phyloP scores from a whole-genome alignment of 768 basidiomycete species.

The Agaricus sinodeliciosus region DNA sequence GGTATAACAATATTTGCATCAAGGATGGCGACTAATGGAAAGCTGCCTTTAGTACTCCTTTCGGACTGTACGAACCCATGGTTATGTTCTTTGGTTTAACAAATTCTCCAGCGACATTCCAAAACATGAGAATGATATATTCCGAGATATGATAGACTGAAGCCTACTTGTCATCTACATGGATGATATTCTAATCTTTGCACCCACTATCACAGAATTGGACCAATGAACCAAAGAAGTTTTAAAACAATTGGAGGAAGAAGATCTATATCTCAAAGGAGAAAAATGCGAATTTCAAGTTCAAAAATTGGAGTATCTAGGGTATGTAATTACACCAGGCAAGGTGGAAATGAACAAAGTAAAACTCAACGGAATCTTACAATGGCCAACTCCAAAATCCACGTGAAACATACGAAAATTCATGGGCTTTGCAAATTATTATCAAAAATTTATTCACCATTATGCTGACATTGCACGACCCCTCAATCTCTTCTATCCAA shows the following conservation, averaged over 20 bases:
- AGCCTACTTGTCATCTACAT: conserved; percentile 30
- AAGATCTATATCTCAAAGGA: conserved; percentile 3
- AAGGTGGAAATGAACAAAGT: too few relatives aligned
- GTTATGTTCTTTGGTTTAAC: conserved; percentile 16
- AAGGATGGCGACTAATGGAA: conserved; percentile 35
- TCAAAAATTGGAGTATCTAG: conserved; percentile 4
- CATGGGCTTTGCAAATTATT: too few relatives aligned
- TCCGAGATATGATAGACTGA: conserved; percentile 14
- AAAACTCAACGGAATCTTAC: too few relatives aligned
- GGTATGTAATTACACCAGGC: background rate
- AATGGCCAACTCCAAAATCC: too few relatives aligned
- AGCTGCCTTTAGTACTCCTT: conserved; percentile 29
- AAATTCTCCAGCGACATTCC: conserved; percentile 13
- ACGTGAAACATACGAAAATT: too few relatives aligned
- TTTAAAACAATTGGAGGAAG: background rate
- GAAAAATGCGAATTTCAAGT: conserved; percentile 8
- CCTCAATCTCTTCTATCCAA: too few relatives aligned
- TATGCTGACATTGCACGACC: too few relatives aligned
- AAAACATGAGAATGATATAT: conserved; percentile 15
- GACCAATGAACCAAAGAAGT: background rate
- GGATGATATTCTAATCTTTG: too few relatives aligned
- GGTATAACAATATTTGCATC: conserved; percentile 28
- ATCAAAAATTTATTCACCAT: too few relatives aligned
- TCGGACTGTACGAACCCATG: conserved; percentile 14
- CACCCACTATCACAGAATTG: background rate